phyloP scores from a whole-genome alignment of 805 yeast genomes.

The Starmerella apis region DNA sequence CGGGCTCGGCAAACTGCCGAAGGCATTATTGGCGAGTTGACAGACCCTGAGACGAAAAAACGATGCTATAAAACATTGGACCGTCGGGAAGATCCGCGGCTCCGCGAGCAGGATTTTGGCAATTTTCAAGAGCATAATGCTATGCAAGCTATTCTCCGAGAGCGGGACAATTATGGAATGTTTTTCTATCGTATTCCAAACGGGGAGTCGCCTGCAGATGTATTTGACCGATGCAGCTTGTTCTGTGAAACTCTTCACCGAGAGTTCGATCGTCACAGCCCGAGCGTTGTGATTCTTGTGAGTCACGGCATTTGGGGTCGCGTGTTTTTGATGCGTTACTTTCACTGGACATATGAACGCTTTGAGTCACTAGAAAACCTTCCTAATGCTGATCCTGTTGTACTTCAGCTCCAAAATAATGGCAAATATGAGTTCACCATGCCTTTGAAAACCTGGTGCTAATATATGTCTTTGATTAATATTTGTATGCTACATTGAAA shows the following conservation, averaged over 20 bases:
- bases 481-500: neutral
- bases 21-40: constrained; percentile 49
- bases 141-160: constrained; percentile 74
- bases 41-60: constrained; percentile 34
- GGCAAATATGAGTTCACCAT: constrained; percentile 49
- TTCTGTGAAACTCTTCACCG: constrained; percentile 80
- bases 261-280: constrained; percentile 56
- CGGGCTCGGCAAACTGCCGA: constrained; percentile 78
- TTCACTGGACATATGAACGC: constrained; percentile 80
- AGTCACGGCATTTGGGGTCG: constrained; percentile 93
- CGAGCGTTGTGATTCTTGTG: constrained; percentile 72
- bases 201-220: constrained; percentile 95
- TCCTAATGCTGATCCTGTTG: constrained; percentile 72
- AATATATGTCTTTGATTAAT: too few relatives aligned
- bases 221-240: constrained; percentile 80
- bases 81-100: constrained; percentile 65
- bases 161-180: constrained; percentile 78
- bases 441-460: constrained; percentile 34
- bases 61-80: constrained; percentile 26
- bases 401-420: constrained; percentile 53
- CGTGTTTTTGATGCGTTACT: constrained; percentile 90
- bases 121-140: constrained; percentile 63
- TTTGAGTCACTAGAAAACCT: constrained; percentile 76
- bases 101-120: constrained; percentile 93
- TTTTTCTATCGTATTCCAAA: constrained; percentile 82